Evolutionary conservation across 345 rosid species (phyloP).

Genomic region (Lenwebbia sp.): DNA sequence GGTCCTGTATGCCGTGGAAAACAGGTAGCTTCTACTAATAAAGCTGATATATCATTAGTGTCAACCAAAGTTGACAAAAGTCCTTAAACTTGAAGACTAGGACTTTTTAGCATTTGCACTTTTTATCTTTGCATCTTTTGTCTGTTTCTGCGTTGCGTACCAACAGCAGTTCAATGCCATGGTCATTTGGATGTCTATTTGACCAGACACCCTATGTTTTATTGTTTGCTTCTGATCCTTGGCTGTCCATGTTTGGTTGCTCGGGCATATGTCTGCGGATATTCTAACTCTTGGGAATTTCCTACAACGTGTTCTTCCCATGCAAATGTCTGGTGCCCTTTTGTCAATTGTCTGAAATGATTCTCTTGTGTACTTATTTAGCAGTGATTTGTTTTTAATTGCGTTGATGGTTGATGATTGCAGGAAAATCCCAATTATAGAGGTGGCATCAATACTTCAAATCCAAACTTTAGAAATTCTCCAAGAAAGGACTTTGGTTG

Average conservation of each 20-base stretch:
- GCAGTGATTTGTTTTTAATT: not conserved
- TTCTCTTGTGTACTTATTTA: not conserved
- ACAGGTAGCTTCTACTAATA: conserved; percentile 3
- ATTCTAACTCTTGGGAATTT: not conserved
- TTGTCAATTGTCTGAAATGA: not conserved
- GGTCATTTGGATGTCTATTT: not conserved
- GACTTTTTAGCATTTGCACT: not conserved
- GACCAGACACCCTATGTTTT: not conserved
- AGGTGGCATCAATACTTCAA: not conserved
- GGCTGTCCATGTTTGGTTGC: not conserved
- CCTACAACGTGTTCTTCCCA: not conserved
- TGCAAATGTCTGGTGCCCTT: not conserved
- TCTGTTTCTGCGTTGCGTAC: not conserved
- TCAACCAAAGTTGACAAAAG: not conserved
- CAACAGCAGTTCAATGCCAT: not conserved
- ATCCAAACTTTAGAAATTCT: conserved; percentile 19
- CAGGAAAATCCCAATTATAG: not conserved
- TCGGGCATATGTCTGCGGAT: not conserved
- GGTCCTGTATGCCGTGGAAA: conserved; percentile 8
- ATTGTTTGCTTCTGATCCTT: not conserved
- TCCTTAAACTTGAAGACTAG: not conserved
- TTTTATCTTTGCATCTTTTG: not conserved
- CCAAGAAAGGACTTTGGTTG: conserved; percentile 20
- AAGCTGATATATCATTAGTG: not conserved
- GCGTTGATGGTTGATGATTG: not conserved